phyloP scores from a whole-genome alignment of 352 stramenopile species.

The Albugo laibachii region DNA sequence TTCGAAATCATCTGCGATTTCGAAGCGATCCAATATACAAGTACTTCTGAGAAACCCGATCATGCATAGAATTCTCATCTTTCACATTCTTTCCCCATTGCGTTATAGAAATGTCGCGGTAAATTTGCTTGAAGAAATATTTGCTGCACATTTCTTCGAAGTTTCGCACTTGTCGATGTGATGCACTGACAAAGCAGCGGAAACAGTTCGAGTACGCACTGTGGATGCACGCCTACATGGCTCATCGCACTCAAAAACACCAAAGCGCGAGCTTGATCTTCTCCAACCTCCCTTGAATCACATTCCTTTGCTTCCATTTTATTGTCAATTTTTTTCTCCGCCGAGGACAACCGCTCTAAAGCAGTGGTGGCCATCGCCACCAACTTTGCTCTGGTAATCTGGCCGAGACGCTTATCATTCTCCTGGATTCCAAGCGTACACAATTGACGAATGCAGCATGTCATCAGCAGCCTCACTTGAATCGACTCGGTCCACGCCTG shows the following conservation, averaged over 20 bases:
- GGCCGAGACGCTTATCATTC: slow-evolving; percentile 21
- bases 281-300: slow-evolving; percentile 5
- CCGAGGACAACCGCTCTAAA: slow-evolving; percentile 15
- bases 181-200: slow-evolving; percentile 59
- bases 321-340: neutral
- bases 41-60: too few relatives aligned
- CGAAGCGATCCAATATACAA: too few relatives aligned
- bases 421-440: slow-evolving; percentile 47
- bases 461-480: slow-evolving; percentile 39
- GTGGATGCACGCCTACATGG: slow-evolving; percentile 29
- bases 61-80: too few relatives aligned
- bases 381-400: slow-evolving; percentile 24
- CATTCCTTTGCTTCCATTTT: neutral
- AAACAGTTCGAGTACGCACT: slow-evolving; percentile 53
- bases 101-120: slow-evolving; percentile 26
- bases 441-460: slow-evolving; percentile 58
- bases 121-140: slow-evolving; percentile 33
- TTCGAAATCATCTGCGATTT: too few relatives aligned
- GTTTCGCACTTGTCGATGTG: slow-evolving; percentile 31
- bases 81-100: slow-evolving; percentile 7
- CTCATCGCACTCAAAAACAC: slow-evolving; percentile 34
- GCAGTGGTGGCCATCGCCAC: slow-evolving; percentile 37
- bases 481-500: slow-evolving; percentile 16
- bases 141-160: slow-evolving; percentile 44
- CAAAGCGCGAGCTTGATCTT: slow-evolving; percentile 36